phyloP scores from a whole-genome alignment of 306 rosid genomes.

The Phaseolus lunatus region DNA sequence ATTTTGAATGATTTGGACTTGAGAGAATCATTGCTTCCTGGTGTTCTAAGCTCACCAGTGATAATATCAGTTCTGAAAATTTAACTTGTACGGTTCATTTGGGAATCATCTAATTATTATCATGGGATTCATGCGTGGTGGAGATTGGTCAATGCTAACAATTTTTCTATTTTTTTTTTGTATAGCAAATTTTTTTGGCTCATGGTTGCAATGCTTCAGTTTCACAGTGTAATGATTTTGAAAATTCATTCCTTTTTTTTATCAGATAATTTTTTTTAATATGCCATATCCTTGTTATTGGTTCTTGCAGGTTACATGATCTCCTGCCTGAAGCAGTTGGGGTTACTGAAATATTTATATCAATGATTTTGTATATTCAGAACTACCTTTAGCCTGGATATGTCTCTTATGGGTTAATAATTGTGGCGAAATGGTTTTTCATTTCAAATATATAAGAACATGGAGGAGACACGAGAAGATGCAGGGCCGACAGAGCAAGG shows the following conservation, averaged over 20 bases:
- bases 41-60: conserved; percentile 10
- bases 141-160: conserved; percentile 27
- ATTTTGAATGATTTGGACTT: conserved; percentile 21
- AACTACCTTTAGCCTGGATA: conserved; percentile 51
- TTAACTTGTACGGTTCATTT: conserved; percentile 6
- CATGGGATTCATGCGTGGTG: conserved; percentile 27
- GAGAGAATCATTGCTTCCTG: conserved; percentile 32
- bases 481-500: conserved; percentile 88
- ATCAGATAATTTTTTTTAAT: conserved; percentile 12
- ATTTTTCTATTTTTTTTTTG: conserved; percentile 26
- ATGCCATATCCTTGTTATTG: conserved; percentile 33
- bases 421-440: conserved; percentile 86
- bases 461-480: conserved; percentile 94
- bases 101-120: conserved; percentile 37
- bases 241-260: neutral
- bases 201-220: conserved; percentile 26
- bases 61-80: conserved; percentile 35
- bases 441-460: conserved; percentile 68
- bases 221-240: conserved; percentile 33
- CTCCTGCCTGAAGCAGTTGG: conserved; percentile 72
- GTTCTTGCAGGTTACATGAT: conserved; percentile 70
- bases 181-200: conserved; percentile 33
- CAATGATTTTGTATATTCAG: conserved; percentile 50
- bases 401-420: conserved; percentile 72
- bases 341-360: conserved; percentile 49